Evolutionary conservation across 768 basidiomycete species (phyloP).

Genomic region (Amylocystis lapponica): DNA sequence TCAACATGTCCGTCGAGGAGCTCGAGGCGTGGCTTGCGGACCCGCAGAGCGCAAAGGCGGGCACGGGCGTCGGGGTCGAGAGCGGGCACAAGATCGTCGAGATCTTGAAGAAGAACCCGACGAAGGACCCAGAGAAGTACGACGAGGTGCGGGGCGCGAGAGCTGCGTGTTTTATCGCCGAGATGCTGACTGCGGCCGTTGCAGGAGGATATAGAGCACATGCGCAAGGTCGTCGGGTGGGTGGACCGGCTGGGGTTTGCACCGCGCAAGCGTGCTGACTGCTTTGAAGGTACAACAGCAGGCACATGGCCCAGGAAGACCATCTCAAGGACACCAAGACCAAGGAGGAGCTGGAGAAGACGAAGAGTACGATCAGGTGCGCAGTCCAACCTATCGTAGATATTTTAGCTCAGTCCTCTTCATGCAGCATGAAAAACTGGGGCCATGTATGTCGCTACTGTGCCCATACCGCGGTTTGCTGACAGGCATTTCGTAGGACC

Average conservation of each 20-base stretch:
- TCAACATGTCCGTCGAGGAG: slow-evolving; percentile 28
- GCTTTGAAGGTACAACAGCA: slow-evolving; percentile 21
- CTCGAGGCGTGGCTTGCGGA: slow-evolving; percentile 27
- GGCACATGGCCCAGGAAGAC: slow-evolving; percentile 28
- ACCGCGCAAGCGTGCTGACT: background rate
- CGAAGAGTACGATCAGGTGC: slow-evolving; percentile 30
- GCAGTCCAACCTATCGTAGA: background rate
- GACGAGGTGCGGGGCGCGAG: slow-evolving; percentile 18
- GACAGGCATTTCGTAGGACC: slow-evolving; percentile 17
- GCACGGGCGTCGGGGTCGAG: slow-evolving; percentile 27
- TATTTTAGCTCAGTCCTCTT: too few species aligned
- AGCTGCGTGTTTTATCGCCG: background rate
- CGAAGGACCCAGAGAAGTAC: slow-evolving; percentile 24
- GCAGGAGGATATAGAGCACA: slow-evolving; percentile 28
- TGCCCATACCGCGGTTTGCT: background rate
- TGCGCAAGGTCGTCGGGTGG: slow-evolving; percentile 28
- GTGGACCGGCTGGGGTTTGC: background rate
- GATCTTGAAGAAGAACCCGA: slow-evolving; percentile 29
- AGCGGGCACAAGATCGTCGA: slow-evolving; percentile 29
- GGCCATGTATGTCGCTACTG: slow-evolving; percentile 23
- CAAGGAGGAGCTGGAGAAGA: slow-evolving; percentile 22
- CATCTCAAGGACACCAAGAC: slow-evolving; percentile 28
- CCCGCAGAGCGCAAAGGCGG: slow-evolving; percentile 25
- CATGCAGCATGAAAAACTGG: slow-evolving; percentile 28
- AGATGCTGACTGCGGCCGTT: background rate